These are phyloP conservation scores for Ustilago bromivora DNA, from an alignment of 1,284 basidiomycete genomes.

Conservation along the genomic window DNA sequence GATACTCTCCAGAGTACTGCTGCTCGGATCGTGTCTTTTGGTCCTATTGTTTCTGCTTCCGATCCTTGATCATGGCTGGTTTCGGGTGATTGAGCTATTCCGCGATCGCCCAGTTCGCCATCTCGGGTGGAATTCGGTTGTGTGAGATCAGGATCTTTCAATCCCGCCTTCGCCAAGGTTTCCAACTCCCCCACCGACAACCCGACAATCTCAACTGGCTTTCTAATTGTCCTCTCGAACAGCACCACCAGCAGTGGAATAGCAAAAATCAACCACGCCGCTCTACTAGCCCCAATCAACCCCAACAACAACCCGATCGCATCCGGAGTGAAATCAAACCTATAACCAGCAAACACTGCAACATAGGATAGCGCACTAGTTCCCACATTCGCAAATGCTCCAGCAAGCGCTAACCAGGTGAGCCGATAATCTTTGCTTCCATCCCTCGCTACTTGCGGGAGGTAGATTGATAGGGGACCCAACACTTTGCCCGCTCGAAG, in stretches of 20 bases:
- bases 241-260: slow-evolving; percentile 40
- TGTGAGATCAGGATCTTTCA: slow-evolving; percentile 37
- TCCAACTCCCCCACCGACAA: slow-evolving; percentile 34
- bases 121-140: slow-evolving; percentile 2
- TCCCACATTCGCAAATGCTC: slow-evolving; percentile 43
- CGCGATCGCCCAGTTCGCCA: slow-evolving; percentile 13
- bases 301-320: slow-evolving; percentile 40
- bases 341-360: slow-evolving; percentile 46
- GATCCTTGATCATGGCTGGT: neutral
- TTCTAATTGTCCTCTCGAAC: slow-evolving; percentile 36
- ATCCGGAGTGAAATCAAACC: slow-evolving; percentile 50
- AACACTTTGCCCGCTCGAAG: slow-evolving; percentile 27
- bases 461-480: slow-evolving; percentile 42
- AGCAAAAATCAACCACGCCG: slow-evolving; percentile 43
- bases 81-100: slow-evolving; percentile 1
- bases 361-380: slow-evolving; percentile 41
- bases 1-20: slow-evolving; percentile 38
- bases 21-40: slow-evolving; percentile 15
- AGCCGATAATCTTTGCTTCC: slow-evolving; percentile 47
- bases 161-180: slow-evolving; percentile 31
- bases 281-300: slow-evolving; percentile 40
- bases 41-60: neutral
- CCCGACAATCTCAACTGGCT: slow-evolving; percentile 23
- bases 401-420: slow-evolving; percentile 39
- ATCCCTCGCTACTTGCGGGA: slow-evolving; percentile 29